Evolutionary conservation across 2,329 filamentous ascomycete genomes (phyloP).

Genomic region (Xylariaceae sp.): DNA sequence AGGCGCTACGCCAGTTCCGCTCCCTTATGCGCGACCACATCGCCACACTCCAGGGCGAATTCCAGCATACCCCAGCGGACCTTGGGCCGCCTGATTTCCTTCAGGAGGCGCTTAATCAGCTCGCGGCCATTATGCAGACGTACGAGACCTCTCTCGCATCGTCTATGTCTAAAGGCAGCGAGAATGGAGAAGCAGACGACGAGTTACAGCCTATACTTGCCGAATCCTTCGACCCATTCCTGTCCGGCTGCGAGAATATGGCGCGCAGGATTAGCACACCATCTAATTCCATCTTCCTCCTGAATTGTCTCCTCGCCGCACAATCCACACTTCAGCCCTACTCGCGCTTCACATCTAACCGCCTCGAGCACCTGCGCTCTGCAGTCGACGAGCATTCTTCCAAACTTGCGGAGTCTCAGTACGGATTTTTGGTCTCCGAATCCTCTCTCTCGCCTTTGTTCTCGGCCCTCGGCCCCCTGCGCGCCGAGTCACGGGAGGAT

Average conservation of each 20-base stretch:
- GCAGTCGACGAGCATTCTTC: slow-evolving; percentile 61
- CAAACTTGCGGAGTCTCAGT: slow-evolving; percentile 71
- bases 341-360: slow-evolving; percentile 65
- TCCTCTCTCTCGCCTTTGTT: slow-evolving; percentile 76
- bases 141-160: slow-evolving; percentile 81
- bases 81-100: slow-evolving; percentile 82
- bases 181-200: slow-evolving; percentile 1
- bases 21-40: slow-evolving; percentile 82
- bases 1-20: slow-evolving; percentile 83
- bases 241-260: slow-evolving; percentile 76
- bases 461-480: slow-evolving; percentile 55
- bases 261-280: slow-evolving; percentile 66
- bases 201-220: slow-evolving; percentile 78
- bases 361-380: slow-evolving; percentile 62
- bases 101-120: slow-evolving; percentile 77
- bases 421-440: slow-evolving; percentile 73
- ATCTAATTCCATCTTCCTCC: slow-evolving; percentile 68
- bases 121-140: slow-evolving; percentile 81
- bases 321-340: slow-evolving; percentile 62
- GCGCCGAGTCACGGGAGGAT: slow-evolving; percentile 49
- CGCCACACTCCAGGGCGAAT: slow-evolving; percentile 74
- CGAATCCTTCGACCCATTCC: slow-evolving; percentile 85
- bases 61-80: slow-evolving; percentile 73
- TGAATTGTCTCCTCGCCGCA: slow-evolving; percentile 73
- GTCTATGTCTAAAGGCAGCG: not conserved